A percentile compares a stretch with the other conserved stretches of the same genome.
These are phyloP conservation scores for Fusarium sp. DNA, from an alignment of 2,329 filamentous ascomycete genomes.

Conservation along the genomic window DNA sequence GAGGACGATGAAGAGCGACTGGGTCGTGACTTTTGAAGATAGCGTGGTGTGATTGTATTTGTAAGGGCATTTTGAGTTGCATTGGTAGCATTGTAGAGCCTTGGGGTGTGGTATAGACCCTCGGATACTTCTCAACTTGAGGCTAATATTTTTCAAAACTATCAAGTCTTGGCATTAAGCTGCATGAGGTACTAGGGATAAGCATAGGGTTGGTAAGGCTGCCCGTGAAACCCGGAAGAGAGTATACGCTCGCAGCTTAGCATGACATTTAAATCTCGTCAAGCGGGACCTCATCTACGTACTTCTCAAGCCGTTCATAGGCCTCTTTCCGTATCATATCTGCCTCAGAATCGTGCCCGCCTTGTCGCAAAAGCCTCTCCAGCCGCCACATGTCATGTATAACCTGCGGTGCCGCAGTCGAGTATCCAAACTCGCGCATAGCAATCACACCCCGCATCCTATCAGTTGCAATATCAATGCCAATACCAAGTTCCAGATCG, in stretches of 20 bases:
- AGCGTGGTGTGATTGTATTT: constrained; percentile 29
- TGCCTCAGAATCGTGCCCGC: constrained; percentile 2
- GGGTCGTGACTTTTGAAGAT: constrained; percentile 70
- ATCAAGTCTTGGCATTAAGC: not conserved
- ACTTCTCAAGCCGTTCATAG: constrained; percentile 21
- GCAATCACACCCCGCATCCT: constrained; percentile 15
- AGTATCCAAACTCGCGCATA: constrained; percentile 23
- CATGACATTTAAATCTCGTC: not conserved
- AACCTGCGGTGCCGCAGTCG: constrained; percentile 1
- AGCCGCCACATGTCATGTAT: constrained; percentile 27
- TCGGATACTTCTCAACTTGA: not conserved
- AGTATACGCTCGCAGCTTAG: not conserved
- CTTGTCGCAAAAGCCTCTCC: constrained; percentile 5
- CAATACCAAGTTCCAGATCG: constrained; percentile 7
- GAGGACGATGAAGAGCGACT: constrained; percentile 83
- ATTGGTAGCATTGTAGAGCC: constrained; percentile 1
- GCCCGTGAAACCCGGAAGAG: too few relatives aligned
- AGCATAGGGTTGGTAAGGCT: too few relatives aligned
- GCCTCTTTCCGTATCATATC: constrained; percentile 6
- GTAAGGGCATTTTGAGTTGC: constrained; percentile 23
- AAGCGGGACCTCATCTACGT: constrained; percentile 2
- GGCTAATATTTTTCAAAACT: not conserved
- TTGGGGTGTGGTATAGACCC: not conserved
- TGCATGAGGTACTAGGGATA: not conserved
- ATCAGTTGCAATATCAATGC: constrained; percentile 8